A percentile compares a stretch with the other conserved stretches of the same genome.
These are phyloP conservation scores for Oryza glumipatula DNA, from an alignment of 176 grass and related monocot genomes.

Conservation along the genomic window DNA sequence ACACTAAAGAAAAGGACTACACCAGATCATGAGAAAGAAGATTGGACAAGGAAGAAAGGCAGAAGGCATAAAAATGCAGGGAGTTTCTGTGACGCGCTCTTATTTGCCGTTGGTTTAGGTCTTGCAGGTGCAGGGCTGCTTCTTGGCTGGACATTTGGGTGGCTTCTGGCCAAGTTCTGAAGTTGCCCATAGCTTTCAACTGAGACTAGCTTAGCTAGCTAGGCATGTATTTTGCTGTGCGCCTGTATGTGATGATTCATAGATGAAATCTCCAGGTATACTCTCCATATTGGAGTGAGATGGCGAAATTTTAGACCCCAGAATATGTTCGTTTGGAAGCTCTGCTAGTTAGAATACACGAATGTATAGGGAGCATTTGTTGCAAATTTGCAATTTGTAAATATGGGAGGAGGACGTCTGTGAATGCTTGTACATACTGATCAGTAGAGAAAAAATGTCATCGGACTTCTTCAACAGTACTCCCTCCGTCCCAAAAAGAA, in stretches of 20 bases:
- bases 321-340: constrained; percentile 28
- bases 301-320: neutral
- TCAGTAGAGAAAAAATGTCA: neutral
- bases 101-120: constrained; percentile 75
- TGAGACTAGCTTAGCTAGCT: neutral
- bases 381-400: constrained; percentile 4
- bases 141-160: constrained; percentile 84
- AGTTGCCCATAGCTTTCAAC: constrained; percentile 21
- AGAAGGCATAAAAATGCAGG: constrained; percentile 44
- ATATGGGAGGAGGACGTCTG: neutral
- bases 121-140: constrained; percentile 84
- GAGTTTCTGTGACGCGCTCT: constrained; percentile 46
- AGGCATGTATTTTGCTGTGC: constrained; percentile 29
- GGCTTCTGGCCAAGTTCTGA: constrained; percentile 64
- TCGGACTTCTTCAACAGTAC: neutral
- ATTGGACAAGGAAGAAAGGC: constrained; percentile 41
- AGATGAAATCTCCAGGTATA: constrained; percentile 17
- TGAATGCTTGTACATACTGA: constrained; percentile 34
- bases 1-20: constrained; percentile 33
- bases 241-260: neutral
- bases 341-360: constrained; percentile 9
- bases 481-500: too few relatives aligned
- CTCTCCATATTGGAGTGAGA: constrained; percentile 5
- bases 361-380: constrained; percentile 1
- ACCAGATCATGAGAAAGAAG: constrained; percentile 27